Evolutionary conservation across 768 basidiomycete species (phyloP).

Genomic region (Panaeolus cyanescens): DNA sequence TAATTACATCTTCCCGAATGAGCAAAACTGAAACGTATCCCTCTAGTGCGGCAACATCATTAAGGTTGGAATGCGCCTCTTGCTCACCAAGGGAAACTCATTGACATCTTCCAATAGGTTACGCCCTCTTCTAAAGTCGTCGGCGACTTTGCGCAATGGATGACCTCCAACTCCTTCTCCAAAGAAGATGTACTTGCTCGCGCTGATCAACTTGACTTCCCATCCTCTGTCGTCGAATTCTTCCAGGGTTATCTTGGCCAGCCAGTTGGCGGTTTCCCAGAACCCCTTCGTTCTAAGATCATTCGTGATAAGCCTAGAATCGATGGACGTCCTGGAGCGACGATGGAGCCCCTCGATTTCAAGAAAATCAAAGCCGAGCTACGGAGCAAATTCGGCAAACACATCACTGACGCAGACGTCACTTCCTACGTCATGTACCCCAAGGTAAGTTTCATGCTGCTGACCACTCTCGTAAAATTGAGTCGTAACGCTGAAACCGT

Average conservation of each 20-base stretch:
- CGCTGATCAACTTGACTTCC: slow-evolving; percentile 94
- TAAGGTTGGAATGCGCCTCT: slow-evolving; percentile 51
- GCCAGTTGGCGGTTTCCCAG: slow-evolving; percentile 98
- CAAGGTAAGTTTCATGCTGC: slow-evolving; percentile 57
- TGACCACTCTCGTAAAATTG: background rate
- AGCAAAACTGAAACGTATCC: slow-evolving; percentile 6
- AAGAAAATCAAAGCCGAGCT: slow-evolving; percentile 94
- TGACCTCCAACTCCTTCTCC: slow-evolving; percentile 91
- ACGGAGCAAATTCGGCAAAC: slow-evolving; percentile 91
- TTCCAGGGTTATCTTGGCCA: slow-evolving; percentile 99
- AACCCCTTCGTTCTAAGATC: slow-evolving; percentile 87
- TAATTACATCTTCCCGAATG: slow-evolving; percentile 4
- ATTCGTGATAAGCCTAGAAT: slow-evolving; percentile 95
- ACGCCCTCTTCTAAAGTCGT: slow-evolving; percentile 99
- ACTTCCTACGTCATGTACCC: slow-evolving; percentile 98
- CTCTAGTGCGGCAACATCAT: slow-evolving; percentile 92
- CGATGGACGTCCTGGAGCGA: slow-evolving; percentile 89
- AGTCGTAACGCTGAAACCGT: slow-evolving; percentile 6
- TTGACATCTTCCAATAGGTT: slow-evolving; percentile 48
- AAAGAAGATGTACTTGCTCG: slow-evolving; percentile 85
- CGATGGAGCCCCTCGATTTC: slow-evolving; percentile 89
- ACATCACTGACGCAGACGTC: slow-evolving; percentile 92
- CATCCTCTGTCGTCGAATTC: slow-evolving; percentile 95
- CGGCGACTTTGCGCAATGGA: slow-evolving; percentile 99
- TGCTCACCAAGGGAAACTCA: background rate